A percentile compares a stretch with the other conserved stretches of the same genome.
Conservation (phyloP, 2,329 filamentous ascomycete species). For the Phialophora tarda region DNA sequence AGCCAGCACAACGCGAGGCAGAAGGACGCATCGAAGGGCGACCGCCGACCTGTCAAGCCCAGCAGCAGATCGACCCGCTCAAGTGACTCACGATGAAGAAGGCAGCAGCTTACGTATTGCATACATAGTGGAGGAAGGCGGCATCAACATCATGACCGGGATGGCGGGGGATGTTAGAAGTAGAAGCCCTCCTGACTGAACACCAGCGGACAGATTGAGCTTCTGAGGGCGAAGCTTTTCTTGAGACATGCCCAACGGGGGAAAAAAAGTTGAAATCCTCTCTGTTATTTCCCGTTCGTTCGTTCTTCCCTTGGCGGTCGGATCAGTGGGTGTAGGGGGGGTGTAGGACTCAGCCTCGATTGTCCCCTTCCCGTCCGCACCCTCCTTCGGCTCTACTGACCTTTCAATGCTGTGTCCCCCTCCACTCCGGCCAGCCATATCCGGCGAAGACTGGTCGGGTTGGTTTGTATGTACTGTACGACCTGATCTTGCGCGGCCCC, state of each 20-base stretch:
- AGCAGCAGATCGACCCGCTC: neutral
- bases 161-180: neutral
- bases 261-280: slow-evolving; percentile 7
- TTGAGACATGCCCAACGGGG: neutral
- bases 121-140: neutral
- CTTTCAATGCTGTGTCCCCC: neutral
- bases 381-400: neutral
- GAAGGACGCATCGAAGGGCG: neutral
- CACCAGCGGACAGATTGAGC: neutral
- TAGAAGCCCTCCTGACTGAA: neutral
- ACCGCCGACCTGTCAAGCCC: neutral
- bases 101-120: neutral
- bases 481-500: too few relatives aligned
- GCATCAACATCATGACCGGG: neutral
- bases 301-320: neutral
- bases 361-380: neutral
- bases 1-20: neutral
- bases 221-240: neutral
- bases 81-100: neutral
- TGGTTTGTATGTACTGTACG: too few relatives aligned
- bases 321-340: neutral
- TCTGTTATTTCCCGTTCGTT: neutral
- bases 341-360: neutral
- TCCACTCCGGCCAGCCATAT: neutral
- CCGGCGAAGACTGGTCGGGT: neutral